Evolutionary conservation across 257 asterid species (phyloP), one percentile per base, ranked within the genome.

Genomic region (Lantana camara): DNA sequence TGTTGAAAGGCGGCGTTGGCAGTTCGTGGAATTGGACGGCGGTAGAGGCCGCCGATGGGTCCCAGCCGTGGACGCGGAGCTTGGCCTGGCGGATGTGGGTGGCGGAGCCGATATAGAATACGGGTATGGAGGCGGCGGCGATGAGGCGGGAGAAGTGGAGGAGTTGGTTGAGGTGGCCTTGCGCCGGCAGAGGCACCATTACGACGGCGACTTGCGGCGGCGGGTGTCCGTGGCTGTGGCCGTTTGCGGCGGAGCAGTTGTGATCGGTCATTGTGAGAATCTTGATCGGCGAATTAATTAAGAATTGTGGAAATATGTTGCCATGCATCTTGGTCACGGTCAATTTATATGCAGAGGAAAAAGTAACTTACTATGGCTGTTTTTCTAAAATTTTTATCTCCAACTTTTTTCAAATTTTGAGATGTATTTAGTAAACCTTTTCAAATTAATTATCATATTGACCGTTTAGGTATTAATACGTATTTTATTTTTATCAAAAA

Each of bases 121-220:
- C 75, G 0, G 75, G 73, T 19, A 79, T 21, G 66, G 6, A 13
- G 70, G 69, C 14, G 73, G 71, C 48, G 67, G 82, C 44, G 64
- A 73, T 3, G 69, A 73, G 72, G 70, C 46, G 70, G 71, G 82
- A 45, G 73, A 81, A 67, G 56, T 81, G 75, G 52, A 78, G 77
- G 37, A 79, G 78, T 62, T 74, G 81, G 69, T 79, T 77, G 62
- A 76, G 85, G 73, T 82, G 88, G 65, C 85, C 81, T 35, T 79
- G 85, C 16, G 77, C 81, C 24, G 80, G 72, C 3, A 78, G 63
- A 0, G 87, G 87, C 52, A 79, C 82, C 42, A 82, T 54, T 2
- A 73, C 79, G 15, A 73, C 82, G 44, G 71, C 77, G 0, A 71
- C 46, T 13, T 35, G 60, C 1, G 40, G 12, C 7, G 4, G 1